Evolutionary conservation across 164 flowering plant species (phyloP).

Genomic region (Berberis vulgaris): DNA sequence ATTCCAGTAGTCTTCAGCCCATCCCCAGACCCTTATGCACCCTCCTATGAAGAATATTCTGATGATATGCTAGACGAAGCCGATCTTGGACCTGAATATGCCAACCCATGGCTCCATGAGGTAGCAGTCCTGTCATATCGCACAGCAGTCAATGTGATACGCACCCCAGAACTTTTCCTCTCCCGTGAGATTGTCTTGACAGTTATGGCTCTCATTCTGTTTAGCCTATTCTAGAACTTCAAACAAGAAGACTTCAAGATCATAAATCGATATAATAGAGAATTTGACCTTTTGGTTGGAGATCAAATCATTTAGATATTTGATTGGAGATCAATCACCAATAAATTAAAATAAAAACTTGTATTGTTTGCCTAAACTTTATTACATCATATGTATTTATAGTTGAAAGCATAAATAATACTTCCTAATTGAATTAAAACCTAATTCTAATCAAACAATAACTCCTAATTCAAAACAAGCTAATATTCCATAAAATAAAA

Average conservation of each 20-base stretch:
- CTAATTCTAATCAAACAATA: no score
- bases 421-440: no score
- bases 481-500: no score
- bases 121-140: slow-evolving; percentile 65
- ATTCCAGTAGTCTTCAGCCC: slow-evolving; percentile 26
- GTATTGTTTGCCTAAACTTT: no score
- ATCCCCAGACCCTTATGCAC: slow-evolving; percentile 14
- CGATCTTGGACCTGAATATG: slow-evolving; percentile 41
- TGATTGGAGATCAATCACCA: no score
- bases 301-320: no score
- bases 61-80: slow-evolving; percentile 37
- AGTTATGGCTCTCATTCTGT: slow-evolving; percentile 62
- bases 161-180: slow-evolving; percentile 78
- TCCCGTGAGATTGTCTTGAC: slow-evolving; percentile 60
- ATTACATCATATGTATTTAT: no score
- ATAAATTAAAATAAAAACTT: no score
- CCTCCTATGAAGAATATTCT: slow-evolving; percentile 28
- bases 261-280: no score
- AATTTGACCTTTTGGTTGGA: no score
- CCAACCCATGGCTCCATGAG: slow-evolving; percentile 83
- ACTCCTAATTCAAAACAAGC: no score
- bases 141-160: slow-evolving; percentile 46
- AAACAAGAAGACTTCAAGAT: slow-evolving; percentile 23
- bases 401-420: no score
- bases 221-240: slow-evolving; percentile 48